Evolutionary conservation across 2,329 filamentous ascomycete genomes (phyloP).

Genomic region (Botryotinia narcissicola): DNA sequence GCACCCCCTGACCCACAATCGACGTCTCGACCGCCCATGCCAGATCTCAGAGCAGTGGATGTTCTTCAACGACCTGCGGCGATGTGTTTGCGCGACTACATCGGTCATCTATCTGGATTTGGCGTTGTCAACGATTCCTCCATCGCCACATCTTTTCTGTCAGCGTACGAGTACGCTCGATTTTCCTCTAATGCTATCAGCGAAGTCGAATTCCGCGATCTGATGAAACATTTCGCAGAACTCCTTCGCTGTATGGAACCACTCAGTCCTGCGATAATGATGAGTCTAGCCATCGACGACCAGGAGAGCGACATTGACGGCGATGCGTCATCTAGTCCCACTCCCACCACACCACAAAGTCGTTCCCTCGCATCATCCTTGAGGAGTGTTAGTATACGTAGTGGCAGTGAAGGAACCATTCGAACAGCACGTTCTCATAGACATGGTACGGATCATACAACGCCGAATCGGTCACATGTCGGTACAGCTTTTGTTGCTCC

Average conservation of each 20-base stretch:
- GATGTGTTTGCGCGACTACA: conserved; percentile 78
- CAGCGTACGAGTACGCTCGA: conserved; percentile 77
- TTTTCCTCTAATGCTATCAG: conserved; percentile 72
- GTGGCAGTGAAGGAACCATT: conserved; percentile 35
- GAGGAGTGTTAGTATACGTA: conserved; percentile 28
- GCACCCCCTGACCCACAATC: conserved; percentile 56
- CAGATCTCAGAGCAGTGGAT: conserved; percentile 66
- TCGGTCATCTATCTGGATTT: conserved; percentile 66
- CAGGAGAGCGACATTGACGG: conserved; percentile 36
- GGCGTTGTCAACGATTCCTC: conserved; percentile 58
- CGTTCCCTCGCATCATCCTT: conserved; percentile 32
- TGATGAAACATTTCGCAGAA: conserved; percentile 84
- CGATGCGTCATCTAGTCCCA: conserved; percentile 27
- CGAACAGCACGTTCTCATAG: conserved; percentile 32
- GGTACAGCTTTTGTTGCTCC: conserved; percentile 35
- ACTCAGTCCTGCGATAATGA: conserved; percentile 29
- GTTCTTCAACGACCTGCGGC: conserved; percentile 67
- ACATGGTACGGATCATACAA: conserved; percentile 21
- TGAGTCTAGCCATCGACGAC: conserved; percentile 27
- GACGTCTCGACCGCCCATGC: conserved; percentile 43
- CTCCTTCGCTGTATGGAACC: conserved; percentile 73
- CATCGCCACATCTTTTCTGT: conserved; percentile 61
- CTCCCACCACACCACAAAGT: conserved; percentile 29
- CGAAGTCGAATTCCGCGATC: conserved; percentile 66
- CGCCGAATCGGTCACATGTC: conserved; percentile 26